Evolutionary conservation across 2,329 filamentous ascomycete genomes (phyloP).

Genomic region (Nakataea oryzae): DNA sequence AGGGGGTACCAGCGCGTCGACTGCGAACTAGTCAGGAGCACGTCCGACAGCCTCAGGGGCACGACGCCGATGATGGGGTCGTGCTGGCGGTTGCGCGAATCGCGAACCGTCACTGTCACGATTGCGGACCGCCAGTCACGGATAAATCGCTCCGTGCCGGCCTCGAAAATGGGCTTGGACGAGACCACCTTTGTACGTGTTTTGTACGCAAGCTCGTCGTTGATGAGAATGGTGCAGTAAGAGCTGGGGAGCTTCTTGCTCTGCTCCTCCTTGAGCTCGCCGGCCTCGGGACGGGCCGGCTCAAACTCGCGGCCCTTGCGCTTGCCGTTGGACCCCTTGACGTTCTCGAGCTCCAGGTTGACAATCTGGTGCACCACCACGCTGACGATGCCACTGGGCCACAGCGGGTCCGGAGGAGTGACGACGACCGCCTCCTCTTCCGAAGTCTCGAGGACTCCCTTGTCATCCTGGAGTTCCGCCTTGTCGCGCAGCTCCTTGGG

Average conservation of each 20-base stretch:
- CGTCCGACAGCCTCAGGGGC: slow-evolving; percentile 74
- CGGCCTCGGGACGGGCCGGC: slow-evolving; percentile 69
- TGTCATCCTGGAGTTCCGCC: slow-evolving; percentile 76
- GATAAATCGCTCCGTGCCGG: slow-evolving; percentile 85
- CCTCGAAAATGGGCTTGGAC: slow-evolving; percentile 94
- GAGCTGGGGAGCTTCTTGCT: slow-evolving; percentile 72
- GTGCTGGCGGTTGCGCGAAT: slow-evolving; percentile 81
- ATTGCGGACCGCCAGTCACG: slow-evolving; percentile 87
- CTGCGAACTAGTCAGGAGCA: slow-evolving; percentile 82
- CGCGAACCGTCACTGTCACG: slow-evolving; percentile 78
- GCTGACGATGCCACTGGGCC: slow-evolving; percentile 83
- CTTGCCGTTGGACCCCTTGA: slow-evolving; percentile 75
- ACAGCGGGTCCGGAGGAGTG: slow-evolving; percentile 90
- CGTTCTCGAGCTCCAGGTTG: slow-evolving; percentile 82
- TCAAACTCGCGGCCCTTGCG: slow-evolving; percentile 80
- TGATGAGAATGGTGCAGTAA: slow-evolving; percentile 86
- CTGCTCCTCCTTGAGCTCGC: slow-evolving; percentile 79
- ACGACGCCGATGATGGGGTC: slow-evolving; percentile 92
- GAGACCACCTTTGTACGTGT: slow-evolving; percentile 92
- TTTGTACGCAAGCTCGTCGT: slow-evolving; percentile 82
- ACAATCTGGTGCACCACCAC: slow-evolving; percentile 90
- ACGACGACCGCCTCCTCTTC: slow-evolving; percentile 78
- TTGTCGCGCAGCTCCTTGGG: slow-evolving; percentile 64
- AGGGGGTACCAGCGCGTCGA: slow-evolving; percentile 91
- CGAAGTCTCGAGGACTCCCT: slow-evolving; percentile 61